These are phyloP conservation scores for Colletotrichum tofieldiae DNA, from an alignment of 2,329 filamentous ascomycete genomes.

Conservation along the genomic window DNA sequence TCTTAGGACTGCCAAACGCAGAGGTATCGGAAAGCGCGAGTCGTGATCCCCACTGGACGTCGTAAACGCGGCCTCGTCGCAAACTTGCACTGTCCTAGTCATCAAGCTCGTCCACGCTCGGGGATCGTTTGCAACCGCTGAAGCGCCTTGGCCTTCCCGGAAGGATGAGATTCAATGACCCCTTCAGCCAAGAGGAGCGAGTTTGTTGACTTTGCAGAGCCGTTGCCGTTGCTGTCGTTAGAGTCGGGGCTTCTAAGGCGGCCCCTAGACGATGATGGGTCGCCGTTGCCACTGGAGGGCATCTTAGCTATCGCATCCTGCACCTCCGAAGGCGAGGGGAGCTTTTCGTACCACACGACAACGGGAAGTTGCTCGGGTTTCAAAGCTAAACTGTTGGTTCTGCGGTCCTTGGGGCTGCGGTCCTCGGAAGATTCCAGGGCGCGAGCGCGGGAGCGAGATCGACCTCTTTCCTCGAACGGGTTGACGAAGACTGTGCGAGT, in stretches of 20 bases:
- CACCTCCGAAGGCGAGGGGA: not conserved
- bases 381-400: rapidly evolving
- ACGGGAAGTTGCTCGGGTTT: no score
- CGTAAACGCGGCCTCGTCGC: not conserved
- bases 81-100: not conserved
- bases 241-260: not conserved
- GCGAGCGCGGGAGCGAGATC: not conserved
- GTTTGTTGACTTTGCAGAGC: no score
- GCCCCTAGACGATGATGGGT: not conserved
- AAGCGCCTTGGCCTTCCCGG: not conserved
- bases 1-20: not conserved
- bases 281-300: not conserved
- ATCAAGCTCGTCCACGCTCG: not conserved
- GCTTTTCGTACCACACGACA: not conserved
- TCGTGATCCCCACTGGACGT: not conserved
- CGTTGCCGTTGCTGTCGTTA: not conserved
- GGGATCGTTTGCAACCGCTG: conserved; percentile 1
- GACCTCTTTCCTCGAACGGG: not conserved
- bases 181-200: not conserved
- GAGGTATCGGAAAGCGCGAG: not conserved
- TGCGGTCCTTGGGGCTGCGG: not conserved
- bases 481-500: not conserved
- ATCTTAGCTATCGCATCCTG: not conserved
- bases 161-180: not conserved
- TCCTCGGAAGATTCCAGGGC: not conserved